These are phyloP conservation scores for Parathielavia appendiculata DNA, from an alignment of 495 filamentous ascomycete species.

Conservation along the genomic window DNA sequence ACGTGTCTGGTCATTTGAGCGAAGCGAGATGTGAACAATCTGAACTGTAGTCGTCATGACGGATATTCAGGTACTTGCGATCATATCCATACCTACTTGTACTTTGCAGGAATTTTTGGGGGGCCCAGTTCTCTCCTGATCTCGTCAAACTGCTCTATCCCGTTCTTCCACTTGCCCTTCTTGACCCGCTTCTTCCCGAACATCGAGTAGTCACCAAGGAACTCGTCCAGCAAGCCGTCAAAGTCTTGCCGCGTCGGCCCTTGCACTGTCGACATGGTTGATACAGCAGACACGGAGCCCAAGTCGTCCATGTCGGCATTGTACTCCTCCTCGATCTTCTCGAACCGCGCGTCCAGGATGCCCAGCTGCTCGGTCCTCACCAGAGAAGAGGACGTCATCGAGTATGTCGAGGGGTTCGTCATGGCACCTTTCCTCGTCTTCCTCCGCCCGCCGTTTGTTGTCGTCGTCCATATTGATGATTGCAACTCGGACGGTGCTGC, in stretches of 20 bases:
- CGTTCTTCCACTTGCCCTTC: constrained; percentile 74
- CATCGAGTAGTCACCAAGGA: constrained; percentile 70
- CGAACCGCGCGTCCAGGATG: constrained; percentile 83
- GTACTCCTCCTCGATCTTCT: constrained; percentile 81
- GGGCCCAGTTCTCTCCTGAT: constrained; percentile 75
- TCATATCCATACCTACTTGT: background rate
- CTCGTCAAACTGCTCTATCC: constrained; percentile 86
- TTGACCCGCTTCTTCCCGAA: constrained; percentile 76
- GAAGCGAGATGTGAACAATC: background rate
- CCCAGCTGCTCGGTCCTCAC: constrained; percentile 83
- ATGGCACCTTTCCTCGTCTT: constrained; percentile 91
- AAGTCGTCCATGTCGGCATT: constrained; percentile 61
- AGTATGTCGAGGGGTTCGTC: constrained; percentile 84
- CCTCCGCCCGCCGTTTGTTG: constrained; percentile 62
- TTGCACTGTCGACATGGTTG: constrained; percentile 47
- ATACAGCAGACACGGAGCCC: constrained; percentile 44
- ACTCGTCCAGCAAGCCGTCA: constrained; percentile 88
- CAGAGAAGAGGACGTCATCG: constrained; percentile 92
- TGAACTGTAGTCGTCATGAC: background rate
- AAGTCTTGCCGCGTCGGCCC: constrained; percentile 67
- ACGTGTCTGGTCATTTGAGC: background rate
- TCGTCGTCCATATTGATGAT: constrained; percentile 74
- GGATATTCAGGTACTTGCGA: background rate
- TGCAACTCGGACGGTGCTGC: constrained; percentile 56
- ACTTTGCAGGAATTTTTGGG: constrained; percentile 42